These are phyloP conservation scores for Taiozyma onychis DNA, from an alignment of 1,139 yeast genomes.

Conservation along the genomic window DNA sequence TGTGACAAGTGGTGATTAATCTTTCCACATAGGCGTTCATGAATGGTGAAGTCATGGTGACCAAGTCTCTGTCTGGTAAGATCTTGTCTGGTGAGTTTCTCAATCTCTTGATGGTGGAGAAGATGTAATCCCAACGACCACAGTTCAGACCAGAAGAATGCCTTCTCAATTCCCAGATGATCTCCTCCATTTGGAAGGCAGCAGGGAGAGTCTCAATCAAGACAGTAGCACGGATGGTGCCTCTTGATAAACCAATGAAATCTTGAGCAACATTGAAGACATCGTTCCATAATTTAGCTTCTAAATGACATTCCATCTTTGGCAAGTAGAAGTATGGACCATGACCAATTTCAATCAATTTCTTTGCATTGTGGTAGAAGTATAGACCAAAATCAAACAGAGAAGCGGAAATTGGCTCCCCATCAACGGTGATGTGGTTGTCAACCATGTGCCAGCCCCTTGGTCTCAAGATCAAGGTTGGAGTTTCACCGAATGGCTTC, in stretches of 20 bases:
- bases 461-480: conserved; percentile 78
- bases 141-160: conserved; percentile 76
- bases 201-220: conserved; percentile 73
- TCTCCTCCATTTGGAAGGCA: conserved; percentile 79
- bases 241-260: conserved; percentile 55
- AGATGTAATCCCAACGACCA: conserved; percentile 82
- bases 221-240: conserved; percentile 71
- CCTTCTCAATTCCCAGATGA: conserved; percentile 67
- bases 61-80: conserved; percentile 66
- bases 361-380: conserved; percentile 64
- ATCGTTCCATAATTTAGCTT: conserved; percentile 74
- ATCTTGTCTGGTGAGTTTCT: conserved; percentile 52
- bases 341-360: conserved; percentile 51
- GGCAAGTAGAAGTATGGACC: conserved; percentile 77
- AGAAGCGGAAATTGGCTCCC: conserved; percentile 73
- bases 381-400: conserved; percentile 73
- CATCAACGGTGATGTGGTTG: conserved; percentile 63
- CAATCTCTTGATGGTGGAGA: conserved; percentile 64
- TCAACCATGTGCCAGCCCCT: conserved; percentile 86
- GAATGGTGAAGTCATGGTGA: conserved; percentile 74
- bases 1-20: conserved; percentile 62
- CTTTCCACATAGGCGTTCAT: conserved; percentile 68
- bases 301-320: conserved; percentile 75
- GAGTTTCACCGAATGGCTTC: conserved; percentile 45
- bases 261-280: conserved; percentile 69